Base-by-base conservation (phyloP, 495 filamentous ascomycete species). In the Penicillium crystallinum region DNA sequence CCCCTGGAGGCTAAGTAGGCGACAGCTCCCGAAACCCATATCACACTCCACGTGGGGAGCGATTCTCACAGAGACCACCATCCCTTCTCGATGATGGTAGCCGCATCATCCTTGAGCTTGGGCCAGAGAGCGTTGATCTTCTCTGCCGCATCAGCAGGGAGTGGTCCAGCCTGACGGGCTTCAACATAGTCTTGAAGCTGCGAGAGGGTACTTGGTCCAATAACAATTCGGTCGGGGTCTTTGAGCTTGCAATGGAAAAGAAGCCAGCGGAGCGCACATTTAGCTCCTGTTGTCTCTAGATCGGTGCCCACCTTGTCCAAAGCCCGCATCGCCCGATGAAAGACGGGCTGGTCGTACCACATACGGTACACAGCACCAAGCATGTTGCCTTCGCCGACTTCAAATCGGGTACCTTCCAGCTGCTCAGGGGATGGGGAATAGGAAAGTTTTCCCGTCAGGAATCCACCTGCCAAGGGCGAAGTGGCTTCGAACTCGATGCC, bases 401-500 rank as follows among this genome's bases (percentile, higher is more conserved):
- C 59, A 36, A 68, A 68, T 7, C 65, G 63, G 6, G 63, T 71
- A 0, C 63, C 65, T 31, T 35, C 35, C 19, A 59, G 23, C 23
- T 56, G 9, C 14, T 42, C 48, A 2, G 41, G 18, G 12, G 52
- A 43, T 9, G 60, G 37, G n/a, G 49, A 52, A 19, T 54, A 48
- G 7, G 58, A 59, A 17, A 67, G 38, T 33, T 71, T 75, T 6
- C 68, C 62, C 0, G 79, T 81, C 1, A 80, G 58, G 40, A 75
- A 76, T 1, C 79, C 78, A 12, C 76, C 77, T 3, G 76, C 75
- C 11, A 78, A 63, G 1, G 78, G 76, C 31, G 73, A 55, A n/a
- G 41, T 48, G 17, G 68, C 70, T 46, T 76, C 74, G 37, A 77
- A 77, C 0, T 67, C 59, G 11, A 82, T 76, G 11, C 65, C 70